phyloP scores from a whole-genome alignment of 176 grass and related monocot species.

The Tillandsia leiboldiana region DNA sequence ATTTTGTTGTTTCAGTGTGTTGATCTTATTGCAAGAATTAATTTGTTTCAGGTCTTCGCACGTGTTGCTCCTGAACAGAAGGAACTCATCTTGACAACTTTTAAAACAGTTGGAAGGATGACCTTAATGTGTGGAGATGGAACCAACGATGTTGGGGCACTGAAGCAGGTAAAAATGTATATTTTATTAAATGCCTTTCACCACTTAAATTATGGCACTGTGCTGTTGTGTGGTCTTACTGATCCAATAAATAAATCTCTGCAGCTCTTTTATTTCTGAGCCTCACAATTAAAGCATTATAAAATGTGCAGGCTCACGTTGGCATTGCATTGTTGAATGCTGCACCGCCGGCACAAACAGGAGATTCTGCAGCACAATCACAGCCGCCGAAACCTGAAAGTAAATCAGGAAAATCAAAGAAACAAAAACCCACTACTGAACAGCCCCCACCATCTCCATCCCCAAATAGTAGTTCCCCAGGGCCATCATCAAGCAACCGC shows the following conservation, averaged over 20 bases:
- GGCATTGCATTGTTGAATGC: conserved; percentile 95
- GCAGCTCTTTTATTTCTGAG: conserved; percentile 4
- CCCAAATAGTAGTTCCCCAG: conserved; percentile 33
- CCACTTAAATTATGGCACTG: too few species aligned
- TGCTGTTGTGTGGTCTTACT: neutral
- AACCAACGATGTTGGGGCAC: conserved; percentile 97
- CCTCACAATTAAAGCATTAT: neutral
- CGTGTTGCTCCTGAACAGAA: conserved; percentile 98
- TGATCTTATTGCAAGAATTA: neutral
- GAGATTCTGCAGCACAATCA: conserved; percentile 33
- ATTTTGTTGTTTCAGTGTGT: conserved; percentile 5
- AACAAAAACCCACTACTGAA: conserved; percentile 42
- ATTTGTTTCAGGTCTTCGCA: conserved; percentile 77
- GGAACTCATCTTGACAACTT: conserved; percentile 95
- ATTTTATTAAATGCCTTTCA: conserved; percentile 2
- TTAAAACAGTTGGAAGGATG: conserved; percentile 90
- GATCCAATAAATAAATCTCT: neutral
- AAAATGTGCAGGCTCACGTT: conserved; percentile 63
- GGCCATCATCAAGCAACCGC: conserved; percentile 38
- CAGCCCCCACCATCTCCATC: conserved; percentile 30
- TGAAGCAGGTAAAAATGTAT: conserved; percentile 57
- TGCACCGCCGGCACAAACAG: conserved; percentile 46
- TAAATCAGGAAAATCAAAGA: conserved; percentile 67
- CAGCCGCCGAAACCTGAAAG: conserved; percentile 57
- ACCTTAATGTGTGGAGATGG: conserved; percentile 99